Base-by-base conservation (phyloP, 495 filamentous ascomycete genomes). In the Aspergillus panamensis region DNA sequence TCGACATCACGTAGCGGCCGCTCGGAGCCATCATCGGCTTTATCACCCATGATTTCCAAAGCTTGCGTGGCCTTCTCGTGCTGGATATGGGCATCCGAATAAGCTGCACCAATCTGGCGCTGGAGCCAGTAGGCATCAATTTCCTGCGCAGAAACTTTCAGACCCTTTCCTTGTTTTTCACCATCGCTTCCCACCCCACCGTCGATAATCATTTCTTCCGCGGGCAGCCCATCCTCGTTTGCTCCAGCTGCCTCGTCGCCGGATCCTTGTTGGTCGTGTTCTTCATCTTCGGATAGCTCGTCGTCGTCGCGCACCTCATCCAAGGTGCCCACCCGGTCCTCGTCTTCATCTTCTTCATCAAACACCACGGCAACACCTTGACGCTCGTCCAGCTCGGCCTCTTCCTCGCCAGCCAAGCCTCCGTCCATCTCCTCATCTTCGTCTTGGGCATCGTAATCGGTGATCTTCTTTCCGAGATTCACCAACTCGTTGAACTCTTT, bases 101-200 rank as follows among this genome's bases (percentile, higher is more conserved):
- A 97, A 19, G 96, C 79, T 13, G 79, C 71, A 47, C 93, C 91
- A 49, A 99, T 91, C 62, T 97, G 90, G 53, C 94, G 82, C 68
- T 97, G 94, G 31, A 99, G 73, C 94, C 94, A 99, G 73, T 90
- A 97, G 29, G 94, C 94, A 70, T 99, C 94, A 52, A 99, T 96
- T 53, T 96, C 90, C 53, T 89, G 83, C 37, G 88, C 91, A 37
- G 86, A 77, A 13, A 97, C 82, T 39, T 82, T 76, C 54, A 75
- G 42, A 60, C 88, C 69, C 63, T 76, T 86, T 40, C 85, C 81
- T 54, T 82, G 73, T 10, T 69, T 61, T 42, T 73, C 74, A 6
- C 75, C 71, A 62, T 72, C 48, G 52, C 78, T 62, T 12, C 64
- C 68, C 25, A 73, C 19, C 40, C 78, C 76, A 45, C 86, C 83